Base-by-base conservation (phyloP, 23 red algal genomes). In the Gracilaria gracilis region DNA sequence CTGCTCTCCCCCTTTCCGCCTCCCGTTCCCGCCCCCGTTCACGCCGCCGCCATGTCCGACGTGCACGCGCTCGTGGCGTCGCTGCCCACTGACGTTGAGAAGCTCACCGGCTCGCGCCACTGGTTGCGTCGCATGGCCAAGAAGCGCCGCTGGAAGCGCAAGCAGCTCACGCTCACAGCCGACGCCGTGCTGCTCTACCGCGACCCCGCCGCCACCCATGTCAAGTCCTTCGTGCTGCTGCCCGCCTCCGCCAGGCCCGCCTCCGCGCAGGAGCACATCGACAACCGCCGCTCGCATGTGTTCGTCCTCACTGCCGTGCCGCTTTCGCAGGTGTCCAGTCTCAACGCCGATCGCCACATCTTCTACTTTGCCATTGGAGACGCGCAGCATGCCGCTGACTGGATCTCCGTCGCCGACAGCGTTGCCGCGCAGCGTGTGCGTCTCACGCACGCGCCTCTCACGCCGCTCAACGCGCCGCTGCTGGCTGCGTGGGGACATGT, bases 401-500 rank as follows among this genome's bases (percentile, higher is more conserved):
- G 83, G 83, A 66, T 83, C 80, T 47, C 27, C 21, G 21, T 29
- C 12, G 80, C 80, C 0, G 27, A 66, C 57, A n/a, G 13, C 2
- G 21, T 83, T 23, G 61, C 57, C 13, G 57, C 57, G 21, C 80
- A 67, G 12, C 80, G 80, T 15, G 57, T 83, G 25, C 28, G 23
- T 25, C n/a, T 57, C 37, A 47, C 57, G 31, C 37, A 61, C 37
- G 37, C 27, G 12, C 80, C 38, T 17, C 57, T 61, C 19, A 83
- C 61, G 14, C 53, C 61, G 7, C 17, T 61, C 25, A 83, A 66
- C 33, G 80, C 80, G 16, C 61, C 77, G 51, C 19, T 81, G 21
- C 77, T 81, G 32, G 77, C 44, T 20, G 83, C 83, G 3, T 86
- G 83, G 83, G 61, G 83, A 19, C 83, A 73, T 53, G 65, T 86